Conservation (phyloP, 805 yeast genomes). For the Metschnikowia continentalis region DNA sequence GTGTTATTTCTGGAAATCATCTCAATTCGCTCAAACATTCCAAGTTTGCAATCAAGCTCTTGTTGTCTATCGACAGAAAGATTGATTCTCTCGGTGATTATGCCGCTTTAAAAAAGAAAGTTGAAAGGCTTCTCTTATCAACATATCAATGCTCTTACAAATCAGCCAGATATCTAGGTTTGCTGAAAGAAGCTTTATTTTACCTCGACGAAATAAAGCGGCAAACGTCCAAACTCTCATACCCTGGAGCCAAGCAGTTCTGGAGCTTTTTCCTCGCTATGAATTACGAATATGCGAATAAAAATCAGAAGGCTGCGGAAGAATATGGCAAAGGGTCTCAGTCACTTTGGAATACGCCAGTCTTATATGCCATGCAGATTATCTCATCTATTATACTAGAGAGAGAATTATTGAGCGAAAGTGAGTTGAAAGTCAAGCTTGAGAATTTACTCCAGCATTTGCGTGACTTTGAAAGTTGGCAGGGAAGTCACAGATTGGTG, state of each 20-base stretch:
- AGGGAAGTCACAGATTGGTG: neutral
- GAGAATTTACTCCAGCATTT: neutral
- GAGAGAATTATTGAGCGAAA: neutral
- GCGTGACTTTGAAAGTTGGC: neutral
- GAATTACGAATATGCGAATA: constrained; percentile 15
- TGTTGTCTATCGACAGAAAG: constrained; percentile 50
- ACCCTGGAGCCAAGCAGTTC: constrained; percentile 14
- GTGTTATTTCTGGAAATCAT: constrained; percentile 17
- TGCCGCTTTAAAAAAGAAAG: constrained; percentile 31
- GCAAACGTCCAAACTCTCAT: constrained; percentile 28
- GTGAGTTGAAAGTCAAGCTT: neutral
- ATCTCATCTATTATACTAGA: neutral
- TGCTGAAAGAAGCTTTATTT: constrained; percentile 54
- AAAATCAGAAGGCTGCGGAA: constrained; percentile 2
- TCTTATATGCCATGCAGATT: neutral
- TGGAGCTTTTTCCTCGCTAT: constrained; percentile 15
- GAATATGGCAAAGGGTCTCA: neutral
- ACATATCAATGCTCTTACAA: constrained; percentile 40
- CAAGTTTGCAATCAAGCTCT: constrained; percentile 48
- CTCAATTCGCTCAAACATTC: constrained; percentile 34
- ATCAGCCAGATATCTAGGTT: constrained; percentile 45
- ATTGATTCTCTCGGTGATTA: constrained; percentile 19
- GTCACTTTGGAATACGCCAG: constrained; percentile 2
- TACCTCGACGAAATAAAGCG: constrained; percentile 48
- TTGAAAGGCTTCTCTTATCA: constrained; percentile 31